Conservation (phyloP, 75 land plant genomes). For the Ceratopteris richardii region DNA sequence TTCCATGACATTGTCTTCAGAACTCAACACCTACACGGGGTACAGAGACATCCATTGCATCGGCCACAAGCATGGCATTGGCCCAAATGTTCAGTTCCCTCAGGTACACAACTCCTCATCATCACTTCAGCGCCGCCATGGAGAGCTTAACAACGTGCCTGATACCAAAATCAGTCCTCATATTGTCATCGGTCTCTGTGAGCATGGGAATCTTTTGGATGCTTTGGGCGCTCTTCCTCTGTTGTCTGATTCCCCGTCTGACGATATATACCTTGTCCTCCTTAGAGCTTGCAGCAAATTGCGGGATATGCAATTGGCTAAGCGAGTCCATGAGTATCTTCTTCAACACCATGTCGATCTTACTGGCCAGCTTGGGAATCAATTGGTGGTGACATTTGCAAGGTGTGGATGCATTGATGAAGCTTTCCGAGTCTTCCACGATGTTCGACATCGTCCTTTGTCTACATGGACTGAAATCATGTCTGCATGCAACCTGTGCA, state of each 20-base stretch:
- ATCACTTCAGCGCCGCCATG: no score
- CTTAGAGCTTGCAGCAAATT: constrained; percentile 28
- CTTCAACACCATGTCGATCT: constrained; percentile 17
- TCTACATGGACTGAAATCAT: constrained; percentile 35
- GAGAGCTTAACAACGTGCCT: no score
- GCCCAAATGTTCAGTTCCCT: no score
- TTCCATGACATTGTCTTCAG: no score
- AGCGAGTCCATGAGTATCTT: constrained; percentile 26
- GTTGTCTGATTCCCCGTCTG: constrained; percentile 15
- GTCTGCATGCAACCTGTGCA: constrained; percentile 34
- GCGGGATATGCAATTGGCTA: not conserved
- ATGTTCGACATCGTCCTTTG: constrained; percentile 21
- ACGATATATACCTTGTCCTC: not conserved
- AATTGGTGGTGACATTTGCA: constrained; percentile 18
- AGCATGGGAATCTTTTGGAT: no score
- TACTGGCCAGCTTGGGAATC: constrained; percentile 24
- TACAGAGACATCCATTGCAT: no score
- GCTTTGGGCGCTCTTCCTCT: no score
- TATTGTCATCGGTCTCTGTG: no score
- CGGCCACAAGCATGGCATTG: no score
- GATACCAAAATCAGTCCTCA: no score
- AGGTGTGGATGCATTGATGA: constrained; percentile 8
- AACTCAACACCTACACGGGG: no score
- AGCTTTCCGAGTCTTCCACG: constrained; percentile 31
- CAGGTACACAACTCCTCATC: no score